Percentiles rank a stretch among this genome's conserved stretches.
Evolutionary conservation across 1,284 basidiomycete genomes (phyloP).

Genomic region (Athelia sp.): DNA sequence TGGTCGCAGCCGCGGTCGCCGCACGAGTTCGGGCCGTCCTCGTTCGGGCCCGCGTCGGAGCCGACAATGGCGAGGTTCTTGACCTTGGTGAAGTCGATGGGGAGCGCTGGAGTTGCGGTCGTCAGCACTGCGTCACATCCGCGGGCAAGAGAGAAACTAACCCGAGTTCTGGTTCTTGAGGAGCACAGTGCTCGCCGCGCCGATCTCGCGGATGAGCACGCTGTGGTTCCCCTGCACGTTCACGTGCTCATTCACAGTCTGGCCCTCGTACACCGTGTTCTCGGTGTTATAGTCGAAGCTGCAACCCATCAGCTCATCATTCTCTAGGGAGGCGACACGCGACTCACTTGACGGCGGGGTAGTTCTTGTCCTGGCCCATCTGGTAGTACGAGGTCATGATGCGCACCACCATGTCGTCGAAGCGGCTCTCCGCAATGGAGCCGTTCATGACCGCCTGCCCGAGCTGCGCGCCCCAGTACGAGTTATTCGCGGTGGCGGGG

Average conservation of each 20-base stretch:
- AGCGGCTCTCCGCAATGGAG: slow-evolving; percentile 25
- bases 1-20: slow-evolving; percentile 41
- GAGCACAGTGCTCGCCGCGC: slow-evolving; percentile 51
- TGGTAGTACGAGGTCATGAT: slow-evolving; percentile 35
- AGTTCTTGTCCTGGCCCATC: slow-evolving; percentile 28
- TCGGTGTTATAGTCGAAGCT: not conserved
- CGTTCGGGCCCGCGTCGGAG: slow-evolving; percentile 55
- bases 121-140: not conserved
- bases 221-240: slow-evolving; percentile 45
- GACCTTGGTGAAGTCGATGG: slow-evolving; percentile 35
- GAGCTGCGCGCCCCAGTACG: slow-evolving; percentile 24
- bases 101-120: slow-evolving; percentile 32
- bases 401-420: slow-evolving; percentile 15
- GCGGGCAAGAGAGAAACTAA: not conserved
- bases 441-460: slow-evolving; percentile 37
- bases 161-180: slow-evolving; percentile 51
- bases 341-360: slow-evolving; percentile 27
- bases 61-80: slow-evolving; percentile 29
- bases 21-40: slow-evolving; percentile 54
- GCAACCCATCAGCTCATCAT: no score
- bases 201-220: slow-evolving; percentile 50
- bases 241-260: slow-evolving; percentile 34
- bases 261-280: slow-evolving; percentile 1
- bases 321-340: no score
- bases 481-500: slow-evolving; percentile 14